Base-by-base conservation (phyloP, 495 filamentous ascomycete species). In the Pseudoneurospora amorphoporcata region DNA sequence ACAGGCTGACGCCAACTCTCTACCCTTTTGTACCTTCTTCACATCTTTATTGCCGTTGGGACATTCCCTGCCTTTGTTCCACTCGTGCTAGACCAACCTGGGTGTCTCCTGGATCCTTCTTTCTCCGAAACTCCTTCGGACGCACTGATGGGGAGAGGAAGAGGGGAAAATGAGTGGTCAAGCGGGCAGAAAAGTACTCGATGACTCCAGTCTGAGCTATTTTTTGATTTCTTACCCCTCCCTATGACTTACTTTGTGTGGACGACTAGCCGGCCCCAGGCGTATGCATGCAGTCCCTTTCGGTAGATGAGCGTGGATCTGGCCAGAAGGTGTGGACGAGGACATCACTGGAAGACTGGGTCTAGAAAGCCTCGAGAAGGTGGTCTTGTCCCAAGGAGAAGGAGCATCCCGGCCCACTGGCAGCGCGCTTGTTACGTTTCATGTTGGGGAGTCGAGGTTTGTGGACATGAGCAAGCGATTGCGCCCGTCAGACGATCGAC, bases 381-480 rank as follows among this genome's bases (percentile, higher is more conserved):
- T 47, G 38, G 61, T 72, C 69, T 42, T 69, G 42, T 40, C 70
- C 43, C 29, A 58, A 68, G 53, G 32, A 37, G 68, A 68, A 72
- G 43, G 69, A 73, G 58, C 39, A 39, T 23, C 43, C 41, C 38
- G 43, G 41, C 42, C 61, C 69, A 42, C 42, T 58, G 72, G 29
- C 72, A 72, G 73, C 78, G 79, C 79, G 78, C 79, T 79, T 80
- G 75, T 75, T 79, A 68, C 70, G 79, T 81, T 81, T 80, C 79
- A 81, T 61, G 78, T 79, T 76, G 53, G 72, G 69, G 43, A 23
- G 39, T 35, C 23, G 71, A 43, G 71, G 68, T 70, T 65, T 69
- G 68, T 71, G 42, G 37, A 17, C 9, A 76, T 72, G 75, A 77
- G 73, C 71, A 40, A 68, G 35, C 74, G 72, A 72, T 38, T 75